Base-by-base conservation (phyloP, 1,139 yeast genomes). In the Pneumocystis sp. region DNA sequence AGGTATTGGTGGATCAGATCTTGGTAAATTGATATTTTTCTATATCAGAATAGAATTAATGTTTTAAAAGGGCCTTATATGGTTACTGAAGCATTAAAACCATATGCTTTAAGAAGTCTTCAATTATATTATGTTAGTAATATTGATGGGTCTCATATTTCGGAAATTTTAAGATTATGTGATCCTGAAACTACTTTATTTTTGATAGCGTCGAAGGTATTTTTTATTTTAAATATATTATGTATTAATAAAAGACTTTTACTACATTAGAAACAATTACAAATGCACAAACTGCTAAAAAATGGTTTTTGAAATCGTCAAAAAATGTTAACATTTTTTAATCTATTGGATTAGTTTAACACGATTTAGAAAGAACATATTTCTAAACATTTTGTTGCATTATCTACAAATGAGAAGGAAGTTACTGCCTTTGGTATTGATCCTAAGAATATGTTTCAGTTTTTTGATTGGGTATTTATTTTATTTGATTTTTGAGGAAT, bases 1-100 rank as follows among this genome's bases (percentile, higher is more conserved):
- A 74, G 98, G 98, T 78, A 93, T 93, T 75, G 98, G 98, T 75
- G 98, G 98, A 71, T 90, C 97, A 40, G 98, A 93, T 77, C 83
- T 93, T 74, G 98, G 98, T 73, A 98, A 98, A 64, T 97, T 93
- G 66, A 93, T 93, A 98, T 4, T 50, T 19, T 21, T 50, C 21
- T 50, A 50, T 50, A 25, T 50, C 3, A 1, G 6, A 12, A 6
- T 3, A 25, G n/a, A 25, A 50, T 50, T 25, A 15, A 50, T 50
- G 10, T 50, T 50, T 25, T 25, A 25, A 50, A 50, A 50, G 57
- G 57, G 2, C 57, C 57, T 15, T 21, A 10, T 50, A 50, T 50
- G 57, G 97, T 93, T 72, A 90, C 97, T 68, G 97, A 93, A 80
- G 97, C 98, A 56, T 83, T 93, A 76, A 93, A 91, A 81, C 85